These are phyloP conservation scores for Fistulinella prunicolor DNA, from an alignment of 768 basidiomycete genomes.

Conservation along the genomic window DNA sequence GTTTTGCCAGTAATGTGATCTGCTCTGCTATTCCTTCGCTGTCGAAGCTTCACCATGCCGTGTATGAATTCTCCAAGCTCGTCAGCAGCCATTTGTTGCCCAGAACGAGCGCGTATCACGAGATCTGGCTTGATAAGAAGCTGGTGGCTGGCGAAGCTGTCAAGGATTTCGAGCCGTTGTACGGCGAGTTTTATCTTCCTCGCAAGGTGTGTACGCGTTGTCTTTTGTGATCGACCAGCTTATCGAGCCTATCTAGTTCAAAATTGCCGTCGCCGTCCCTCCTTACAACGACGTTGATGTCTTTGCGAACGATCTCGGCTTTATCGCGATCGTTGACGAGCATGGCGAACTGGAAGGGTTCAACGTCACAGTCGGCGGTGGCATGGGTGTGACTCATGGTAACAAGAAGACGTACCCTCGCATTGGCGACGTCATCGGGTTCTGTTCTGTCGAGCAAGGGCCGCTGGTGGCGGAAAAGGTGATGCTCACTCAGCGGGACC, in stretches of 20 bases:
- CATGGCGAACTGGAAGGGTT: constrained; percentile 83
- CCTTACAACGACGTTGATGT: constrained; percentile 96
- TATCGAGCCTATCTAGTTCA: constrained; percentile 60
- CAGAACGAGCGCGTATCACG: constrained; percentile 90
- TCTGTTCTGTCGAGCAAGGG: constrained; percentile 87
- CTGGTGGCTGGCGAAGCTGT: constrained; percentile 90
- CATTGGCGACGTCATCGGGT: constrained; percentile 82
- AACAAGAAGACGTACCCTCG: constrained; percentile 99
- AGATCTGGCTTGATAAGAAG: constrained; percentile 99
- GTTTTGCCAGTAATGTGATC: constrained; percentile 68
- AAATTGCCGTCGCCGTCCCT: constrained; percentile 94
- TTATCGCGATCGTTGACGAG: constrained; percentile 86
- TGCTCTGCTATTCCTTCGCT: constrained; percentile 88
- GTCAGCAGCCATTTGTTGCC: constrained; percentile 88
- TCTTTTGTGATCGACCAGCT: background rate
- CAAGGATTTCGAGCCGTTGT: constrained; percentile 95
- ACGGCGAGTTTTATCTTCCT: constrained; percentile 95
- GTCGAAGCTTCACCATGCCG: constrained; percentile 81
- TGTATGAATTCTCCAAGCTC: constrained; percentile 78
- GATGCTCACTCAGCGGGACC: constrained; percentile 91
- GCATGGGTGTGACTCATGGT: constrained; percentile 99
- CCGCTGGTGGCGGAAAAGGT: constrained; percentile 86
- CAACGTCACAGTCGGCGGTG: constrained; percentile 92
- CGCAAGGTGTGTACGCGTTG: constrained; percentile 62
- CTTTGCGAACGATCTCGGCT: constrained; percentile 94